Conservation (phyloP, 345 rosid genomes). For the Gynandropsis gynandra region DNA sequence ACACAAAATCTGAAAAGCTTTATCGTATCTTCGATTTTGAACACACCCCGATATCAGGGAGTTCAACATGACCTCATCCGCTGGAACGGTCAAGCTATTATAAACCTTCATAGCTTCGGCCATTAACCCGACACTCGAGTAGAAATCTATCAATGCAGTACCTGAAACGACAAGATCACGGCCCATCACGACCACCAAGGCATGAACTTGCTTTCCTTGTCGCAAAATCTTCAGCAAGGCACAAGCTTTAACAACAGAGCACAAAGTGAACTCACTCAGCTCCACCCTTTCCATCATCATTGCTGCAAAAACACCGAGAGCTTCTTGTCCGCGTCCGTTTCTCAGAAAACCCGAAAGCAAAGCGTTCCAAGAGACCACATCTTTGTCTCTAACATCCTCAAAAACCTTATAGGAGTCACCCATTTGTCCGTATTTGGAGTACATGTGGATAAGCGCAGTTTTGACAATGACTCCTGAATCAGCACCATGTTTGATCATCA, state of each 20-base stretch:
- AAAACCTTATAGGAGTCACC: conserved; percentile 44
- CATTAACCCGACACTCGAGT: conserved; percentile 42
- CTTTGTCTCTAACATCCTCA: conserved; percentile 42
- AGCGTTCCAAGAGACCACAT: conserved; percentile 71
- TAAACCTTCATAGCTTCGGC: conserved; percentile 57
- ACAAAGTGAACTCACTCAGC: conserved; percentile 63
- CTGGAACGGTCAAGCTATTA: conserved; percentile 23
- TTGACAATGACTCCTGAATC: conserved; percentile 48
- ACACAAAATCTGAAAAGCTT: conserved; percentile 46
- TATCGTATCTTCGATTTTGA: conserved; percentile 39
- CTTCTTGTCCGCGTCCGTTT: conserved; percentile 45
- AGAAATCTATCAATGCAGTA: conserved; percentile 65
- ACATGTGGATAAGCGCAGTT: conserved; percentile 68
- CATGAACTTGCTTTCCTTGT: conserved; percentile 75
- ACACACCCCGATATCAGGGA: conserved; percentile 64
- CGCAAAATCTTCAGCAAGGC: conserved; percentile 37
- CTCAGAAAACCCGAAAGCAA: conserved; percentile 57
- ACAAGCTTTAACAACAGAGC: conserved; percentile 63
- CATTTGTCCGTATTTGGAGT: conserved; percentile 47
- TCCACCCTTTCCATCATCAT: conserved; percentile 47
- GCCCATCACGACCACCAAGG: conserved; percentile 53
- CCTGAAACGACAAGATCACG: conserved; percentile 64
- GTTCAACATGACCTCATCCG: conserved; percentile 52
- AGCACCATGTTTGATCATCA: conserved; percentile 54
- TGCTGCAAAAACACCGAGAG: conserved; percentile 41